Base-by-base conservation (phyloP, 495 filamentous ascomycete species). In the Neurospora sp. region DNA sequence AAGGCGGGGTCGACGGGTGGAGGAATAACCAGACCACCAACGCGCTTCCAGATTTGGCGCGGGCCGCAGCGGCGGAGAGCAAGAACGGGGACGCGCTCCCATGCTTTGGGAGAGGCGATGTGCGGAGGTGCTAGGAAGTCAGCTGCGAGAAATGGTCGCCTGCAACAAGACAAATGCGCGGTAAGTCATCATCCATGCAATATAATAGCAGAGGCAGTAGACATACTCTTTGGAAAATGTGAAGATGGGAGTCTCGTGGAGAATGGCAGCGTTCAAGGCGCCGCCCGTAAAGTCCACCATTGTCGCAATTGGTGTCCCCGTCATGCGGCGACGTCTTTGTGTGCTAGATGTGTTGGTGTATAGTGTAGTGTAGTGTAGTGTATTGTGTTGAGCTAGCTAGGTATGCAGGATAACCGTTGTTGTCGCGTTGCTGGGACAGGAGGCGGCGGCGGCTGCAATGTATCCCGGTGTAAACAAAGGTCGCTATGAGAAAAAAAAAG, bases 41-140 rank as follows among this genome's bases (percentile, higher is more conserved):
- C 78, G 20, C 80, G 73, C 68, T 82, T 82, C 80, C 80, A 81
- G 48, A 82, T 80, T 66, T 74, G 77, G 38, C 71, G 74, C 70
- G 53, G n/a, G 71, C 39, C 44, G 59, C 73, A 31, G 78, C 71
- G 69, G 73, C 71, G 35, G 35, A 42, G 38, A 66, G 53, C 53
- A 66, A 66, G 18, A 35, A 82, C 76, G 8, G 73, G 66, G 31
- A 82, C 75, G 74, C 80, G 79, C 41, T 81, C 61, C 80, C 80
- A 82, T 53, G 80, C 61, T 61, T 75, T 70, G 3, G 79, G 74
- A 41, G 38, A 71, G 39, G 74, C 48, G n/a, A 74, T 40, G 5
- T n/a, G 73, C 0, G 76, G 74, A 11, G 80, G 78, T 35, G 53
- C 53, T 18, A 72, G 68, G 66, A 80, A 74, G 61, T 70, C 71